These are phyloP conservation scores for Sporothrix euskadiensis DNA, from an alignment of 2,329 filamentous ascomycete genomes.

Conservation along the genomic window DNA sequence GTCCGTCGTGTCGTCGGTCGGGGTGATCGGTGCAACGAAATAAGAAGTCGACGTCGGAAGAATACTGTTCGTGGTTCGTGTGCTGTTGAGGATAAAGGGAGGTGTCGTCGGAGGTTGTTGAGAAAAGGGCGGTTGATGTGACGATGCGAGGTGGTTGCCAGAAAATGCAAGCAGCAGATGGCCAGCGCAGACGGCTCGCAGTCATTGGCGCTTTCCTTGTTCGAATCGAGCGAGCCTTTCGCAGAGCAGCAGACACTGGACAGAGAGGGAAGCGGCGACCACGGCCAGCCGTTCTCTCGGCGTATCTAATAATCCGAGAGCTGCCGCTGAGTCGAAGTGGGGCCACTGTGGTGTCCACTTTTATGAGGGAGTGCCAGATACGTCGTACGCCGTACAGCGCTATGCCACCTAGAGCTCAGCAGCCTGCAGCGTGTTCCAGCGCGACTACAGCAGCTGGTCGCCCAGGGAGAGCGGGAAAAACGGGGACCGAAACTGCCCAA, in stretches of 20 bases:
- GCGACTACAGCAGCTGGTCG: neutral
- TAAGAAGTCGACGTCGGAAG: neutral
- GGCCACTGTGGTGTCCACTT: neutral
- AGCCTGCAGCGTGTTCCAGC: neutral
- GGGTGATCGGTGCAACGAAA: neutral
- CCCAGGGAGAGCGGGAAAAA: neutral
- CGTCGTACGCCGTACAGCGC: neutral
- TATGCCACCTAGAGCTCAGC: neutral
- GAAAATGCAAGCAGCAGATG: constrained; percentile 11
- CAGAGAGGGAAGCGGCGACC: neutral
- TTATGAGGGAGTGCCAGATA: neutral
- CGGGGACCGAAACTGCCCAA: constrained; percentile 27
- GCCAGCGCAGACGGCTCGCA: constrained; percentile 11
- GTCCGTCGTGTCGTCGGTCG: constrained; percentile 1
- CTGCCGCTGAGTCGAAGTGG: neutral
- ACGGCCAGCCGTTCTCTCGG: constrained; percentile 21
- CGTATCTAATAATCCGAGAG: constrained; percentile 29
- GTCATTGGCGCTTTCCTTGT: constrained; percentile 23
- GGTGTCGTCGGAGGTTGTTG: neutral
- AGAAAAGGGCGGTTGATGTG: constrained; percentile 9
- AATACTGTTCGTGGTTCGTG: neutral
- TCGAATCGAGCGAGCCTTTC: constrained; percentile 18
- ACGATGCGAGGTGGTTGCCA: neutral
- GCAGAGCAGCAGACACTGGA: neutral
- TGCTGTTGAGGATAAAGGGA: neutral